Conservation (phyloP, 352 stramenopile genomes). For the Globisporangium echinulatum region DNA sequence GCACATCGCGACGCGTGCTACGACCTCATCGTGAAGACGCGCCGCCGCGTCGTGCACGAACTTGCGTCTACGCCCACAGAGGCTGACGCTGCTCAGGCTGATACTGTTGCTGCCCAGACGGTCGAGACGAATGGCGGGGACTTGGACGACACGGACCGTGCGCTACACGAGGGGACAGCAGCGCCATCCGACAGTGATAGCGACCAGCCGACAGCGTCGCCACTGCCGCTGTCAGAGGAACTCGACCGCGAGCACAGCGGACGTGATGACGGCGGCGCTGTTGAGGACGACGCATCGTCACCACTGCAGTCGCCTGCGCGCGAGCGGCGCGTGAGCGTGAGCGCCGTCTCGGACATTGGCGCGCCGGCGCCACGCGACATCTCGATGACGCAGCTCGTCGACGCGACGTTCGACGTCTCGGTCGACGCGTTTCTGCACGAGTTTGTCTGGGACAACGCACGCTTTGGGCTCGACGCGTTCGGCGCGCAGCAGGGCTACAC, state of each 20-base stretch:
- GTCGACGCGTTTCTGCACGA: constrained; percentile 61
- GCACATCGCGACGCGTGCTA: constrained; percentile 76
- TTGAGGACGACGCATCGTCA: background rate
- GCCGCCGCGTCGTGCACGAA: constrained; percentile 34
- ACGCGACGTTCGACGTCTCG: constrained; percentile 55
- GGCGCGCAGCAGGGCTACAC: constrained; percentile 50
- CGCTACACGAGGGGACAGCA: background rate
- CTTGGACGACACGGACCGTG: background rate
- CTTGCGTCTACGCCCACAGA: constrained; percentile 1
- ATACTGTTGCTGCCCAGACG: background rate
- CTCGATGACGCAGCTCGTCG: constrained; percentile 63
- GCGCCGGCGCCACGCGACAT: constrained; percentile 59
- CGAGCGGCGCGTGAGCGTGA: constrained; percentile 6
- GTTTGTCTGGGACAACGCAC: constrained; percentile 61
- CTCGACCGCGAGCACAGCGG: background rate
- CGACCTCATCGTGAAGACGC: constrained; percentile 66
- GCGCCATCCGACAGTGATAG: background rate
- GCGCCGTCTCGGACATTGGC: constrained; percentile 59
- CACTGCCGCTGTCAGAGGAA: background rate
- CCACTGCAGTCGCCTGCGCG: background rate
- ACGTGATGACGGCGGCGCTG: background rate
- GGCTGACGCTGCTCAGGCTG: background rate
- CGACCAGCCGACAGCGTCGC: background rate
- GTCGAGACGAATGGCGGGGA: constrained; percentile 8
- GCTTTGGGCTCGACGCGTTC: constrained; percentile 68